These are phyloP conservation scores for Colletotrichum sp. DNA, from an alignment of 2,329 filamentous ascomycete species.

Conservation along the genomic window DNA sequence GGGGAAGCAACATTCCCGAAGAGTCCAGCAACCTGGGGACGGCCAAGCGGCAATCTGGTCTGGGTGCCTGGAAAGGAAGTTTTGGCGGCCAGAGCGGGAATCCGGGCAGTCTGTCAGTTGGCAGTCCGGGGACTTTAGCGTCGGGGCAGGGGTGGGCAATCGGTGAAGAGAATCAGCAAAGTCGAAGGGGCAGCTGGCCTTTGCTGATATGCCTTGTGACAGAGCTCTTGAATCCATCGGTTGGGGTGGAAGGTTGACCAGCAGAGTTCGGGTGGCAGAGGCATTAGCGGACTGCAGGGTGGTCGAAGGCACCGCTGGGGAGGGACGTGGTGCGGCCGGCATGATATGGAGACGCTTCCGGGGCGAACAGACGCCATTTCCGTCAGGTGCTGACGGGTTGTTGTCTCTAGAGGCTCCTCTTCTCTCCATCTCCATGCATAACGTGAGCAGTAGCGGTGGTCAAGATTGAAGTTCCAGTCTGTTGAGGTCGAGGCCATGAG, in stretches of 20 bases:
- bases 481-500: conserved; percentile 3
- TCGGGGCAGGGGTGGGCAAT: neutral
- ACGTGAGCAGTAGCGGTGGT: neutral
- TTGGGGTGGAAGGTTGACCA: neutral
- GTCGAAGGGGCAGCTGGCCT: neutral
- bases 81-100: neutral
- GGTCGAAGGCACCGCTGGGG: neutral
- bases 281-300: neutral
- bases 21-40: neutral
- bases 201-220: neutral
- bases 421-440: conserved; percentile 6
- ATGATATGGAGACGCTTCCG: conserved; percentile 4
- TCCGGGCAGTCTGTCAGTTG: neutral
- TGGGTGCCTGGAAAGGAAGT: neutral
- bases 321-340: neutral
- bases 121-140: neutral
- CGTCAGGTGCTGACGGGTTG: neutral
- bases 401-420: conserved; percentile 7
- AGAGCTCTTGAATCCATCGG: neutral
- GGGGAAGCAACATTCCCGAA: neutral
- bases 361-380: conserved; percentile 12
- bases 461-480: neutral
- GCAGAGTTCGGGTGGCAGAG: neutral
- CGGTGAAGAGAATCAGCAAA: neutral
- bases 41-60: neutral